These are phyloP conservation scores for Senna siamea DNA, from an alignment of 306 rosid species.

Conservation along the genomic window DNA sequence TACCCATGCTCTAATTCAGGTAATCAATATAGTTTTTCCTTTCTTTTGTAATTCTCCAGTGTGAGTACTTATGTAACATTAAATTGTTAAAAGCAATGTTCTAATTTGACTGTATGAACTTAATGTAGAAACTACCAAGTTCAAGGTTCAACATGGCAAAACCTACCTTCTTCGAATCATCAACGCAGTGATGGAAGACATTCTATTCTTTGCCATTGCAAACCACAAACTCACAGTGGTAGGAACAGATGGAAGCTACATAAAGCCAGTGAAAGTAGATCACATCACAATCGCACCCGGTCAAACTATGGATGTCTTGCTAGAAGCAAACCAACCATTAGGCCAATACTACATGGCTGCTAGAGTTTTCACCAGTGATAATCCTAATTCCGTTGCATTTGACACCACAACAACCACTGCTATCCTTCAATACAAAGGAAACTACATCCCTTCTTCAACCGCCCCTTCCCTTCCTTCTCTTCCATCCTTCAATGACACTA, in stretches of 20 bases:
- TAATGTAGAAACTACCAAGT: constrained; percentile 60
- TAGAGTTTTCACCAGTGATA: constrained; percentile 40
- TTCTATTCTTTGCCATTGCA: constrained; percentile 54
- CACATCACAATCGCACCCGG: constrained; percentile 61
- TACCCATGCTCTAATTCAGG: constrained; percentile 60
- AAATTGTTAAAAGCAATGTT: too few relatives aligned
- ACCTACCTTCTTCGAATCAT: constrained; percentile 58
- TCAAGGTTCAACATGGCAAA: constrained; percentile 46
- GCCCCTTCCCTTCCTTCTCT: constrained; percentile 50
- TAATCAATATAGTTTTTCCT: too few relatives aligned
- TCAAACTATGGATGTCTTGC: constrained; percentile 58
- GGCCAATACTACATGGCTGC: constrained; percentile 66
- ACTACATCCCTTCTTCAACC: background rate
- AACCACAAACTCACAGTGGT: constrained; percentile 62
- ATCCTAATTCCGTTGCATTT: background rate
- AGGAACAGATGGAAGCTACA: constrained; percentile 62
- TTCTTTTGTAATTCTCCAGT: too few relatives aligned
- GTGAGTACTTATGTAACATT: too few relatives aligned
- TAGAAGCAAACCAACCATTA: constrained; percentile 48
- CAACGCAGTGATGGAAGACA: constrained; percentile 51
- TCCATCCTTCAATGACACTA: constrained; percentile 55
- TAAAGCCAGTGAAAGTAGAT: constrained; percentile 50
- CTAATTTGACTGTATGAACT: too few relatives aligned
- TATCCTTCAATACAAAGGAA: constrained; percentile 42
- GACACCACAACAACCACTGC: constrained; percentile 59